Evolutionary conservation across 495 filamentous ascomycete species (phyloP).

Genomic region (Opeltia flavorubescens): DNA sequence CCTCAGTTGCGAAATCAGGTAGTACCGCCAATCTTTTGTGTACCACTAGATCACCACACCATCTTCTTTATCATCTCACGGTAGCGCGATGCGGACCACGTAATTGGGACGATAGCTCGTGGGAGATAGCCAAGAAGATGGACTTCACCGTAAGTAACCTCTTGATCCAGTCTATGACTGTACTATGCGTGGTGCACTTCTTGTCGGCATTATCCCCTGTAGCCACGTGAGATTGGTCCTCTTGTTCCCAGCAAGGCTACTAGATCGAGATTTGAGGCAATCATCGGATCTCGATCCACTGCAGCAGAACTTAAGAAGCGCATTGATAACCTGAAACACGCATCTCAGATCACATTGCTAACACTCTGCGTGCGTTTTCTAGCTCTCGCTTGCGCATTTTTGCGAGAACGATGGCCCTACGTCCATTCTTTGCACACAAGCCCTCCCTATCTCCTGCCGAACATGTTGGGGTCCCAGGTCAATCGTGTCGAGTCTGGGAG

Average conservation of each 20-base stretch:
- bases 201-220: no score
- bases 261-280: neutral
- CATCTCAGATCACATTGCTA: neutral
- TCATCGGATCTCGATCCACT: neutral
- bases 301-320: neutral
- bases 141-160: neutral
- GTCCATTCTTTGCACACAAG: slow-evolving; percentile 88
- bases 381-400: slow-evolving; percentile 94
- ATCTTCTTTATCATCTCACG: neutral
- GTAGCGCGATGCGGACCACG: neutral
- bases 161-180: no score
- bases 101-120: neutral
- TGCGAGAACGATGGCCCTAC: slow-evolving; percentile 93
- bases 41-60: neutral
- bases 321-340: neutral
- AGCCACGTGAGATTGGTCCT: no score
- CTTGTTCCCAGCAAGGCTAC: neutral
- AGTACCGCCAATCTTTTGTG: neutral
- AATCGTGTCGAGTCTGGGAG: slow-evolving; percentile 9
- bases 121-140: neutral
- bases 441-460: slow-evolving; percentile 60
- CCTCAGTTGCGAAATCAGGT: no score
- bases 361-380: neutral
- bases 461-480: slow-evolving; percentile 45
- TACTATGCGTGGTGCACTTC: no score